Base-by-base conservation (phyloP, 2,329 filamentous ascomycete genomes). In the Ophiostoma piceae region DNA sequence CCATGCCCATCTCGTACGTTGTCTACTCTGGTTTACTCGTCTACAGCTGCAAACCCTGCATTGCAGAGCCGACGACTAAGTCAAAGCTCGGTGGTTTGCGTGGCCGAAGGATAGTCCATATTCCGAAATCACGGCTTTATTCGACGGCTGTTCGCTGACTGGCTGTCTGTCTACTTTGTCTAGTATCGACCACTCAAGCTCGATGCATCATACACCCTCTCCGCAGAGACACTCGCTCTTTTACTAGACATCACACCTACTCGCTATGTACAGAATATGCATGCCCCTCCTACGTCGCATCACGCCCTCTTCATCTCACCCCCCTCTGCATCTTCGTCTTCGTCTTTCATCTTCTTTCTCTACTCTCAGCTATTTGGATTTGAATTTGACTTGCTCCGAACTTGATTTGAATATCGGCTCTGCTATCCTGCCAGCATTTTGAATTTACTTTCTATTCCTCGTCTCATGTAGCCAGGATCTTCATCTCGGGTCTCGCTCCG, bases 281-380 rank as follows among this genome's bases (percentile, higher is more conserved):
- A 26, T 26, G 22, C 57, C 57, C 57, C 57, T 60, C 57, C 57
- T 32, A 60, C 57, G 57, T 60, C 26, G 7, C 57, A 60, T 60
- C 26, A 60, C 57, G 26, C 57, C 12, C 11, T 57, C 51, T 32
- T 19, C 16, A 12, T 60, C 22, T 32, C 57, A 9, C 57, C 57
- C 57, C 57, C 12, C 11, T 26, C 12, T 35, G 35, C 57, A 7
- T 11, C 11, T 29, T 29, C 35, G 5, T 26, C 11, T 26, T 26
- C 26, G n/a, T 12, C 26, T 26, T 16, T 16, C 57, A 16, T 14
- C 57, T 14, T 29, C 54, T 60, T 12, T 22, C 2, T n/a, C 19
- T 22, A 26, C 47, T 57, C 22, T 57, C n/a, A n/a, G n/a, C n/a
- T n/a, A n/a, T n/a, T n/a, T n/a, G n/a, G n/a, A 7, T 9, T 41